Percentiles rank a stretch among this genome's conserved stretches.
Conservation (phyloP, 352 stramenopile species). For the Phytophthora quininea region DNA sequence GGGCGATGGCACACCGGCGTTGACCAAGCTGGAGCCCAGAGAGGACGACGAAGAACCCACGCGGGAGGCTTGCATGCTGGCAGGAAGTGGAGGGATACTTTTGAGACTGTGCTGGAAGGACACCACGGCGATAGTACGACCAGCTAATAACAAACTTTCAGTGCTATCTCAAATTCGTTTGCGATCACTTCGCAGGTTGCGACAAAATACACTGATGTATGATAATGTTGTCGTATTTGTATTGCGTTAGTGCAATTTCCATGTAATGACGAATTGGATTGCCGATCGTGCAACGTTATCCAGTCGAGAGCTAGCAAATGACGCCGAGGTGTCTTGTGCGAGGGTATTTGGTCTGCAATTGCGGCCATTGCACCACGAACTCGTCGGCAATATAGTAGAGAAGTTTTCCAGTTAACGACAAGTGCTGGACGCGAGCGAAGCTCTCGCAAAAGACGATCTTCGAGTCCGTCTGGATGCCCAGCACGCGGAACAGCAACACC, state of each 20-base stretch:
- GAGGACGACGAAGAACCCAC: slow-evolving; percentile 41
- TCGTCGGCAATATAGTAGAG: slow-evolving; percentile 93
- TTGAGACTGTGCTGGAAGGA: neutral
- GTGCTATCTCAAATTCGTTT: neutral
- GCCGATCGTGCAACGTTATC: no score
- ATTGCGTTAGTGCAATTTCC: neutral
- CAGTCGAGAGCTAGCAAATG: slow-evolving; percentile 66
- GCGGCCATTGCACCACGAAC: slow-evolving; percentile 95
- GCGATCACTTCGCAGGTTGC: neutral
- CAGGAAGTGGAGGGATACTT: neutral
- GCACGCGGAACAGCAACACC: slow-evolving; percentile 85
- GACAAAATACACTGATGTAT: slow-evolving; percentile 7
- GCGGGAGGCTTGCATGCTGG: slow-evolving; percentile 45
- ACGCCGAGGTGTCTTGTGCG: slow-evolving; percentile 87
- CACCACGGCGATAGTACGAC: neutral
- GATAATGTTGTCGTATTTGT: neutral
- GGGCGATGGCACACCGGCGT: slow-evolving; percentile 5
- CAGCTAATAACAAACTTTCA: neutral
- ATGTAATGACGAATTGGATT: no score
- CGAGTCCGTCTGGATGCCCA: slow-evolving; percentile 65
- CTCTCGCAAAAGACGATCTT: slow-evolving; percentile 95
- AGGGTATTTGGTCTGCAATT: slow-evolving; percentile 86
- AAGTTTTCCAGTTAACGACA: slow-evolving; percentile 94
- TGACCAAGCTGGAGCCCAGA: slow-evolving; percentile 36
- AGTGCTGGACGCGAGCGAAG: slow-evolving; percentile 92